Conservation (phyloP, 148 eudicot genomes). For the Tetragonia tetragonoides region DNA sequence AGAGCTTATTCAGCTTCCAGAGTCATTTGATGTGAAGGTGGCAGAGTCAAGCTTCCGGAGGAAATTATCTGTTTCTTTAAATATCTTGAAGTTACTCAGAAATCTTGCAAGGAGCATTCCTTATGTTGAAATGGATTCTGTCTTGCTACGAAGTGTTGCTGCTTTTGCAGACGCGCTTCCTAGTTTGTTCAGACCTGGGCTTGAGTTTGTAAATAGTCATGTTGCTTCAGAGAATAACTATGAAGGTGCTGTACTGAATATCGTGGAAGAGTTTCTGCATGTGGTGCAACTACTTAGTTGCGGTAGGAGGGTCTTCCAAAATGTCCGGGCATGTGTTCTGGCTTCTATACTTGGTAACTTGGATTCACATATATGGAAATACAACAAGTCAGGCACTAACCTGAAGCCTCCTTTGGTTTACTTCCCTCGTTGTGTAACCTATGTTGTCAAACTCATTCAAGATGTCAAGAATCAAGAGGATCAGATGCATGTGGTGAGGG, state of each 20-base stretch:
- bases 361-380: slow-evolving; percentile 60
- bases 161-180: slow-evolving; percentile 64
- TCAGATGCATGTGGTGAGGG: slow-evolving; percentile 41
- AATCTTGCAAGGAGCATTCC: slow-evolving; percentile 51
- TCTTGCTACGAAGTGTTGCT: slow-evolving; percentile 55
- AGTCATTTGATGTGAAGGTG: slow-evolving; percentile 53
- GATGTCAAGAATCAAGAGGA: slow-evolving; percentile 50
- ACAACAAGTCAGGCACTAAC: slow-evolving; percentile 47
- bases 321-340: slow-evolving; percentile 61
- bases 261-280: slow-evolving; percentile 79
- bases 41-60: slow-evolving; percentile 39
- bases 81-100: slow-evolving; percentile 68
- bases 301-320: slow-evolving; percentile 52
- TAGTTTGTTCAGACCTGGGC: slow-evolving; percentile 52
- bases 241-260: slow-evolving; percentile 53
- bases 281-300: slow-evolving; percentile 56
- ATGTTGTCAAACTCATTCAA: slow-evolving; percentile 60
- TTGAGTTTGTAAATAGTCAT: slow-evolving; percentile 58
- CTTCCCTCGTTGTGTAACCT: slow-evolving; percentile 72
- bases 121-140: slow-evolving; percentile 50
- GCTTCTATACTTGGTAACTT: slow-evolving; percentile 61
- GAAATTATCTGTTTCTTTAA: slow-evolving; percentile 53
- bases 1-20: slow-evolving; percentile 49
- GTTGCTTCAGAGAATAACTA: slow-evolving; percentile 50
- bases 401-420: slow-evolving; percentile 67